Conservation (phyloP, 225 moss, liverwort and hornwort species). For the Asterella californica region DNA sequence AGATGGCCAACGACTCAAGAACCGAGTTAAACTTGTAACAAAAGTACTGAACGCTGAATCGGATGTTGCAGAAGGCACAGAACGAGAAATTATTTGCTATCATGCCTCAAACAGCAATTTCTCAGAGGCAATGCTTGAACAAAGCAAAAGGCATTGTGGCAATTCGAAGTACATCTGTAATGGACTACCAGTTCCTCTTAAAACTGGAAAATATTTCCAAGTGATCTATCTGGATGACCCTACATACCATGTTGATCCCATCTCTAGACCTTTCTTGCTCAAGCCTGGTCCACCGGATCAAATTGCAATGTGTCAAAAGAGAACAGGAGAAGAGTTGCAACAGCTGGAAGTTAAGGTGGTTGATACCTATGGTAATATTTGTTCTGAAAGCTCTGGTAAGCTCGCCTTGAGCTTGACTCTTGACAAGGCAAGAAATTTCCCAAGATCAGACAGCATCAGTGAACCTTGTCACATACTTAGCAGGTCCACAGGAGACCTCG, state of each 20-base stretch:
- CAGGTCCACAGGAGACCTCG: not conserved
- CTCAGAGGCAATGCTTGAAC: not conserved
- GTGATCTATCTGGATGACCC: not conserved
- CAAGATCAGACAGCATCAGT: not conserved
- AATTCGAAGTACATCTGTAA: not conserved
- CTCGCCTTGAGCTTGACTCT: not conserved
- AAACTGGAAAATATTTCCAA: not conserved
- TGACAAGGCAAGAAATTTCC: not conserved
- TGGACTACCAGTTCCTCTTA: not conserved
- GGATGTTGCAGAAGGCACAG: not conserved
- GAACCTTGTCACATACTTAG: slow-evolving; percentile 3
- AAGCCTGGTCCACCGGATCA: slow-evolving; percentile 3
- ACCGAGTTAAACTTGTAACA: not conserved
- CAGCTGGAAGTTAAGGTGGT: not conserved
- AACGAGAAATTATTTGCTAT: not conserved
- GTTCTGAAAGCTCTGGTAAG: not conserved
- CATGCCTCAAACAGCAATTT: not conserved
- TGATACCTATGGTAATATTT: not conserved
- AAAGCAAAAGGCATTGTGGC: not conserved
- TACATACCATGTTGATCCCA: not conserved
- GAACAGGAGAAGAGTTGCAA: not conserved
- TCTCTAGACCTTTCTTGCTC: not conserved
- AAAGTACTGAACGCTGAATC: not conserved
- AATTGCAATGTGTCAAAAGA: not conserved
- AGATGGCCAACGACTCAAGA: not conserved